Base-by-base conservation (phyloP, 257 asterid genomes). In the Solanum chiquidenum region DNA sequence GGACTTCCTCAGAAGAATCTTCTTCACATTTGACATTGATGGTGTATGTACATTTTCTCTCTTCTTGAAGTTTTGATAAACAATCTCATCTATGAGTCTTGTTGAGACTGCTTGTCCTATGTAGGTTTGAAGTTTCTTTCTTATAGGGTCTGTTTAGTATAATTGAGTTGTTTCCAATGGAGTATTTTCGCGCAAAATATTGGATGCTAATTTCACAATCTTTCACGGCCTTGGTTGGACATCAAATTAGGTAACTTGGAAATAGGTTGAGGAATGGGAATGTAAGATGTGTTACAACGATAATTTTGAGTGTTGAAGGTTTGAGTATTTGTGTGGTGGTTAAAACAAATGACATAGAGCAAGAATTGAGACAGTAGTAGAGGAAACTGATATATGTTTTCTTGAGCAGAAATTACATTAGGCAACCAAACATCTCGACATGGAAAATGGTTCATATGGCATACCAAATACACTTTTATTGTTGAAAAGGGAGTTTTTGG, bases 11-110 rank as follows among this genome's bases (percentile, higher is more conserved):
- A 93, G 84, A 90, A 92, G 90, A 75, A 92, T 92, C 83, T 96
- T 97, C 92, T 27, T 88, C 92, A 93, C 98, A 75, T 96, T 89
- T 85, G 99, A 97, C 87, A 91, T 90, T 87, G 98, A 97, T 87
- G 88, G 95, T 88, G 99, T 97, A 96, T 44, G 96, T 88, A 42
- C 89, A 84, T 37, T 89, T 87, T 90, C 75, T 87, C 80, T 35
- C 37, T 74, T 86, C 71, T n/a, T 60, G 66, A 79, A 86, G 58
- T 31, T 88, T 2, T 82, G 69, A 5, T 80, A 33, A 20, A 82
- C 42, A 82, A 9, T 64, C n/a, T 82, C 42, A 46, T 82, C 60
- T 82, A 23, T 29, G 85, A 29, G 69, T 9, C 69, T 76, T 82
- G 69, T 82, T 82, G 69, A 49, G 42, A 16, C 20, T 46, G 37